phyloP scores from a whole-genome alignment of 768 basidiomycete species.

The Trametes cinnabarina region DNA sequence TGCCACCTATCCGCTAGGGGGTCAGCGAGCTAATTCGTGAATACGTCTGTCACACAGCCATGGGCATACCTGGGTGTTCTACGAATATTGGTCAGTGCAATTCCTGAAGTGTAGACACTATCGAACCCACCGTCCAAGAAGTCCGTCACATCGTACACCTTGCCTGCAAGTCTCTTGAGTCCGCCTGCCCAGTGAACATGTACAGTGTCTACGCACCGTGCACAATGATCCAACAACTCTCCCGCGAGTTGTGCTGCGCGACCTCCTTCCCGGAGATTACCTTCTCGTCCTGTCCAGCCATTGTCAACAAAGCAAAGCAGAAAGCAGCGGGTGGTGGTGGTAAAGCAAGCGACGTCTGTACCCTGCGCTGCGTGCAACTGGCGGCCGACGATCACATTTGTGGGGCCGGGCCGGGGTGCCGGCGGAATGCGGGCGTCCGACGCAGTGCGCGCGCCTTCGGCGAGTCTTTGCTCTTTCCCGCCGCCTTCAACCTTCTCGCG shows the following conservation, averaged over 20 bases:
- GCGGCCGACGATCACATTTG: background rate
- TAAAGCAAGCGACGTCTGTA: background rate
- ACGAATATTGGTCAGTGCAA: background rate
- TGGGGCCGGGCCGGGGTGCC: conserved; percentile 11
- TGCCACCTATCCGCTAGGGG: conserved; percentile 36
- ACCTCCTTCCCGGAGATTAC: conserved; percentile 39
- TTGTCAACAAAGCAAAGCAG: background rate
- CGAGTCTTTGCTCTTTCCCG: background rate
- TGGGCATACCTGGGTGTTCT: conserved; percentile 9
- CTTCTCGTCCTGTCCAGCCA: background rate
- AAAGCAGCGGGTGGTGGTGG: background rate
- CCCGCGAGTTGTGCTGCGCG: conserved; percentile 52
- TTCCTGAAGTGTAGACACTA: background rate
- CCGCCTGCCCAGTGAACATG: background rate
- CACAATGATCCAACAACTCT: conserved; percentile 82
- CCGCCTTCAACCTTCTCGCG: background rate
- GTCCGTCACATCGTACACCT: conserved; percentile 46
- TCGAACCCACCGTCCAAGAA: conserved; percentile 35
- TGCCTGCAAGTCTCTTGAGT: conserved; percentile 23
- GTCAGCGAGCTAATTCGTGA: background rate
- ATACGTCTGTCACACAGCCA: background rate
- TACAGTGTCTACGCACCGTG: conserved; percentile 45
- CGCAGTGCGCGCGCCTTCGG: background rate
- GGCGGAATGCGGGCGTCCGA: conserved; percentile 10
- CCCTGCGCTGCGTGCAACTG: too few species aligned